Conservation (phyloP, 257 asterid genomes). For the Primulina eburnea region DNA sequence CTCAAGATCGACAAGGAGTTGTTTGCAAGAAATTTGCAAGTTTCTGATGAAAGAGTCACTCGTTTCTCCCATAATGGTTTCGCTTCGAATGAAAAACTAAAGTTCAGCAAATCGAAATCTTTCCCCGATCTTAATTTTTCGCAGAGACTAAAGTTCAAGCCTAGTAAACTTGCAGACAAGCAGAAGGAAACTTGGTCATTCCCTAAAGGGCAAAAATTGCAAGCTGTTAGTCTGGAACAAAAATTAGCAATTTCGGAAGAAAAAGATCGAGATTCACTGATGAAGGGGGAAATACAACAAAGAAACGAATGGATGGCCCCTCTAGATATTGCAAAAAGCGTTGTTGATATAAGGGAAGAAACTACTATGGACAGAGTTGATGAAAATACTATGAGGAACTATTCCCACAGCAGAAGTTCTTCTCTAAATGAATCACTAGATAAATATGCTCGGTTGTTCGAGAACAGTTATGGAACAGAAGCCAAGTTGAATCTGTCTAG, state of each 20-base stretch:
- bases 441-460: conserved; percentile 52
- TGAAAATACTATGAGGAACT: conserved; percentile 22
- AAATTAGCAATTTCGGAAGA: conserved; percentile 15
- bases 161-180: conserved; percentile 62
- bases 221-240: conserved; percentile 11
- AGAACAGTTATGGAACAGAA: conserved; percentile 33
- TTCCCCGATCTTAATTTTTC: conserved; percentile 47
- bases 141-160: conserved; percentile 40
- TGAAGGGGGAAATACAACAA: neutral
- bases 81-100: conserved; percentile 30
- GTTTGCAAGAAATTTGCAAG: conserved; percentile 38
- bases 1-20: conserved; percentile 49
- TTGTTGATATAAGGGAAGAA: conserved; percentile 4
- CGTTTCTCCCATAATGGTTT: conserved; percentile 32
- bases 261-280: neutral
- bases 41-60: conserved; percentile 32
- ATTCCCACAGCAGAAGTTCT: conserved; percentile 41
- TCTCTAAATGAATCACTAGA: conserved; percentile 61
- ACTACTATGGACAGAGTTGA: conserved; percentile 14
- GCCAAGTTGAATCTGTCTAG: conserved; percentile 36
- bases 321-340: neutral
- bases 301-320: neutral
- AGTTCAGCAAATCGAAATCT: conserved; percentile 60
- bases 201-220: conserved; percentile 32
- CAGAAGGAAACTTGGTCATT: conserved; percentile 64